Evolutionary conservation across 306 rosid genomes (phyloP).

Genomic region (Castanopsis chinensis): DNA sequence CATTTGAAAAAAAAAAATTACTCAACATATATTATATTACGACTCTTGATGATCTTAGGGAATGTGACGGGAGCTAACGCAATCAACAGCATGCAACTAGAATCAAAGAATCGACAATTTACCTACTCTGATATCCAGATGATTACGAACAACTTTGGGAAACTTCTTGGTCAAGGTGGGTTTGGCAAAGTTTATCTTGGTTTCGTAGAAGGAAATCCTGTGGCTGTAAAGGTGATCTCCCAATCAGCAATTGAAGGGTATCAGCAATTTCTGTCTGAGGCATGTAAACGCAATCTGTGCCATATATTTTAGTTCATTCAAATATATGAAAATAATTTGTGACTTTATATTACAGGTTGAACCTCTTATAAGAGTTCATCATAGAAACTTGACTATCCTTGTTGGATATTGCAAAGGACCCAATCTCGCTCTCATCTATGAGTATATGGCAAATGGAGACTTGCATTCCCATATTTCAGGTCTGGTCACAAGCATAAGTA

Average conservation of each 20-base stretch:
- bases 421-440: constrained; percentile 29
- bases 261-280: constrained; percentile 56
- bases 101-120: constrained; percentile 29
- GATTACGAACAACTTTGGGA: constrained; percentile 43
- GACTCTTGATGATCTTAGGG: constrained; percentile 3
- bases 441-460: constrained; percentile 38
- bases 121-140: constrained; percentile 31
- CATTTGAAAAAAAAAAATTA: too few relatives aligned
- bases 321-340: neutral
- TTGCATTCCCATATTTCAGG: constrained; percentile 33
- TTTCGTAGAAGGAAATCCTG: constrained; percentile 34
- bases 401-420: constrained; percentile 33
- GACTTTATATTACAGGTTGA: constrained; percentile 22
- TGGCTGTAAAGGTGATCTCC: constrained; percentile 56
- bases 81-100: constrained; percentile 10
- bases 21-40: too few relatives aligned
- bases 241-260: constrained; percentile 39
- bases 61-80: neutral
- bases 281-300: constrained; percentile 7
- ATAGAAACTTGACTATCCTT: constrained; percentile 34
- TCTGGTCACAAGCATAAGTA: neutral
- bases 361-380: constrained; percentile 34
- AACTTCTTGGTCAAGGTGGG: constrained; percentile 45
- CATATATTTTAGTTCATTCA: neutral
- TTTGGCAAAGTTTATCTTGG: constrained; percentile 55